Evolutionary conservation across 371 early-diverging fungal species (phyloP).

Genomic region (Mucor saturninus): DNA sequence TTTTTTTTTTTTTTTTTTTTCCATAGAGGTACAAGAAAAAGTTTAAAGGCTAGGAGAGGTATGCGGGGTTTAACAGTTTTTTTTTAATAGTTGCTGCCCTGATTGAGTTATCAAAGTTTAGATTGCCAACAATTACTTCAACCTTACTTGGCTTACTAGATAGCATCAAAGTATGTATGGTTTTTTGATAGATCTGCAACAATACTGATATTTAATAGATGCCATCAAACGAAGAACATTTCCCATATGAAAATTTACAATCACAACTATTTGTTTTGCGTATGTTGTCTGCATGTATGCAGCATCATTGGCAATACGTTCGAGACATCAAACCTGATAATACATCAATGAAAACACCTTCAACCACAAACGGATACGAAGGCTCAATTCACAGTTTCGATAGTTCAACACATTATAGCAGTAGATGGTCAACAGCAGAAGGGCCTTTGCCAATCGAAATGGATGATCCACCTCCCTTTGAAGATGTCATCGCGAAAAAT

Average conservation of each 20-base stretch:
- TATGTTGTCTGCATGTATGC: conserved; percentile 75
- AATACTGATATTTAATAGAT: conserved; percentile 17
- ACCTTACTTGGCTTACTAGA: conserved; percentile 62
- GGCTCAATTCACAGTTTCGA: conserved; percentile 28
- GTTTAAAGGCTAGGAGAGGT: conserved; percentile 3
- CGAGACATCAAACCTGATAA: conserved; percentile 42
- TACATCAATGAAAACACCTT: conserved; percentile 26
- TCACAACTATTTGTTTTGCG: conserved; percentile 77
- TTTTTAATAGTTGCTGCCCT: conserved; percentile 55
- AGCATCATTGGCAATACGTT: conserved; percentile 72
- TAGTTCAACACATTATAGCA: conserved; percentile 28
- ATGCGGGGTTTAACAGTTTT: conserved; percentile 11
- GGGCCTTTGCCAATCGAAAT: conserved; percentile 30
- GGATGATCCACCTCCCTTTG: conserved; percentile 80
- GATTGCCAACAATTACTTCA: conserved; percentile 61
- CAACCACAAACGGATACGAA: conserved; percentile 25
- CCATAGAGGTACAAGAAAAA: conserved; percentile 22
- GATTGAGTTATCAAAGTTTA: conserved; percentile 70
- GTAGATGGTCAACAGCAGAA: conserved; percentile 30
- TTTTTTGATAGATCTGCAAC: not conserved
- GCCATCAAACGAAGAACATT: conserved; percentile 56
- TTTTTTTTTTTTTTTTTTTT: conserved; percentile 9
- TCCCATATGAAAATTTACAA: conserved; percentile 67
- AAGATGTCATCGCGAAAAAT: conserved; percentile 71
- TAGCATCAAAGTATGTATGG: conserved; percentile 60